Evolutionary conservation across 345 rosid species (phyloP).

Genomic region (Theobroma cacao): DNA sequence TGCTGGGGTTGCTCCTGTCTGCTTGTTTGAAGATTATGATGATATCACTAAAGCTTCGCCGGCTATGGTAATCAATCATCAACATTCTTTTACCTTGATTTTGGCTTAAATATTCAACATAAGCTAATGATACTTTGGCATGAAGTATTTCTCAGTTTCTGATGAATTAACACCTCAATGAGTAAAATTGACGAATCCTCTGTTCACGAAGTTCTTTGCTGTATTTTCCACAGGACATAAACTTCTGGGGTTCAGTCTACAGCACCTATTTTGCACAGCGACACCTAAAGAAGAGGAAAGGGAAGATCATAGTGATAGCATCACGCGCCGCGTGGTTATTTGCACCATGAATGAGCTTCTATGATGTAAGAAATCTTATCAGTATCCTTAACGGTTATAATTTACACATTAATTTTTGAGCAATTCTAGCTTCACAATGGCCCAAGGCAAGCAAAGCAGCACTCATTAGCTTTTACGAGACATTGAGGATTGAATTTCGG

Average conservation of each 20-base stretch:
- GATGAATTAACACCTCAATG: background rate
- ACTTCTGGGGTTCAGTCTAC: slow-evolving; percentile 16
- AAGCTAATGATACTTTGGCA: background rate
- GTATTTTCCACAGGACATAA: slow-evolving; percentile 6
- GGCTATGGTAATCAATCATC: slow-evolving; percentile 37
- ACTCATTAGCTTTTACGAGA: slow-evolving; percentile 39
- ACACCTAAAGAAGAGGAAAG: slow-evolving; percentile 38
- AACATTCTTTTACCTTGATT: background rate
- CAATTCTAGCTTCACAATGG: background rate
- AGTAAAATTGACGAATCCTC: background rate
- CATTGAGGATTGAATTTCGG: slow-evolving; percentile 40
- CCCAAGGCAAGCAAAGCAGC: slow-evolving; percentile 62
- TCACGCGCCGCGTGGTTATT: slow-evolving; percentile 43
- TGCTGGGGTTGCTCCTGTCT: slow-evolving; percentile 51
- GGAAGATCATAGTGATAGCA: slow-evolving; percentile 47
- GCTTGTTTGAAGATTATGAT: slow-evolving; percentile 45
- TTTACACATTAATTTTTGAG: background rate
- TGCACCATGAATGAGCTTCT: slow-evolving; percentile 42
- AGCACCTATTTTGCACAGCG: slow-evolving; percentile 24
- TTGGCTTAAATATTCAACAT: background rate
- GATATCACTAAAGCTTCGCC: slow-evolving; percentile 41
- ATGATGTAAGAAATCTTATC: slow-evolving; percentile 30
- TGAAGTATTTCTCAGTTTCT: background rate
- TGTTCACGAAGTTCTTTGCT: background rate
- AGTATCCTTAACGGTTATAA: background rate